These are phyloP conservation scores for Penicillium cosmopolitanum DNA, from an alignment of 495 filamentous ascomycete species.

Conservation along the genomic window DNA sequence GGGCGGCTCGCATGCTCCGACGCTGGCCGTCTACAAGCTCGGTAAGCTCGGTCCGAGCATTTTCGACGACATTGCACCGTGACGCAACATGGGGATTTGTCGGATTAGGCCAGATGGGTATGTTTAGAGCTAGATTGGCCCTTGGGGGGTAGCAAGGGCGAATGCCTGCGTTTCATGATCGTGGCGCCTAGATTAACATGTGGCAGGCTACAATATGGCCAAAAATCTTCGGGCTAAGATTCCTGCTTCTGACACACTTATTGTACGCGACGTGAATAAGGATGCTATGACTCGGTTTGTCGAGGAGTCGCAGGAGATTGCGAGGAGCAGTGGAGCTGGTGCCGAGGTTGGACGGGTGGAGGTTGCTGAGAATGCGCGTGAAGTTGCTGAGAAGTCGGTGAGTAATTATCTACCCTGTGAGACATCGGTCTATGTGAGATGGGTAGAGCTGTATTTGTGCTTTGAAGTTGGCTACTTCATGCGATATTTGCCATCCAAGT, in stretches of 20 bases:
- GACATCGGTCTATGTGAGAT: too few species aligned
- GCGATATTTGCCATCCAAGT: too few species aligned
- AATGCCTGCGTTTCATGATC: not conserved
- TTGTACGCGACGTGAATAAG: slow-evolving; percentile 75
- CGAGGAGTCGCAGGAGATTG: slow-evolving; percentile 56
- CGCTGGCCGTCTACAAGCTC: slow-evolving; percentile 20
- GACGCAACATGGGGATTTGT: slow-evolving; percentile 80
- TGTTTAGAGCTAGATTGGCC: slow-evolving; percentile 16
- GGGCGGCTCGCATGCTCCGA: slow-evolving; percentile 25
- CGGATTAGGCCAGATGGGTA: slow-evolving; percentile 87
- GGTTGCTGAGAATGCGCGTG: slow-evolving; percentile 58
- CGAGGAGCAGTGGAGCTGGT: slow-evolving; percentile 27
- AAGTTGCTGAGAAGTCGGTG: slow-evolving; percentile 76
- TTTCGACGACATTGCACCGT: slow-evolving; percentile 57
- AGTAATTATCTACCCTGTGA: slow-evolving; percentile 36
- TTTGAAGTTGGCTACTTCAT: too few species aligned
- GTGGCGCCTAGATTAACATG: slow-evolving; percentile 15
- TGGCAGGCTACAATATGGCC: slow-evolving; percentile 81
- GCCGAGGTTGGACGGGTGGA: slow-evolving; percentile 54
- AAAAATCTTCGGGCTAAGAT: slow-evolving; percentile 80
- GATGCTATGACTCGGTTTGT: slow-evolving; percentile 61
- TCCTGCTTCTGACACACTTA: slow-evolving; percentile 65
- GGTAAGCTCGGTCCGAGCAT: slow-evolving; percentile 40
- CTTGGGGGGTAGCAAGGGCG: too few species aligned
- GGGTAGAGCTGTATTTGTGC: too few species aligned